These are phyloP conservation scores for Papiliotrema fonsecae DNA, from an alignment of 1,284 basidiomycete genomes.

Conservation along the genomic window DNA sequence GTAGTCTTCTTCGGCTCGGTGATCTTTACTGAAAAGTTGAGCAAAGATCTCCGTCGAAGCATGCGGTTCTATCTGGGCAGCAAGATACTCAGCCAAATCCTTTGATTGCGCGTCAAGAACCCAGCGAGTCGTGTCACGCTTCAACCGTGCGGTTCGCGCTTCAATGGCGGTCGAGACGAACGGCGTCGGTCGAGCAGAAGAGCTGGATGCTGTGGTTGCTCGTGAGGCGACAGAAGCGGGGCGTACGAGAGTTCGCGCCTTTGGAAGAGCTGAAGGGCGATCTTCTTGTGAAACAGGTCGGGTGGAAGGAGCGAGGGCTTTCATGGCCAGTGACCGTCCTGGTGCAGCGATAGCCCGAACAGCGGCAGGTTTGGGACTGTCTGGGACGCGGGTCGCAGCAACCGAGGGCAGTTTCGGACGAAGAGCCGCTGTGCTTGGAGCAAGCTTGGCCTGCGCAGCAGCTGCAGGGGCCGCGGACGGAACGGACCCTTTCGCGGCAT, in stretches of 20 bases:
- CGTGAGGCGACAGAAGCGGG: constrained; percentile 21
- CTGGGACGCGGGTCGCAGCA: constrained; percentile 10
- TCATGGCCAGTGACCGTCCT: constrained; percentile 41
- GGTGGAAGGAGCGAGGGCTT: constrained; percentile 31
- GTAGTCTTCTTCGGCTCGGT: constrained; percentile 91
- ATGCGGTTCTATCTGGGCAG: constrained; percentile 86
- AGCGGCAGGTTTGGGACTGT: constrained; percentile 18
- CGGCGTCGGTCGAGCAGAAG: constrained; percentile 44
- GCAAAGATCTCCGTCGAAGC: constrained; percentile 70
- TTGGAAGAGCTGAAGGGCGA: constrained; percentile 23
- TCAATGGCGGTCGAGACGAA: constrained; percentile 70
- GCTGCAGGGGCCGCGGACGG: constrained; percentile 50
- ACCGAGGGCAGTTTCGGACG: constrained; percentile 13
- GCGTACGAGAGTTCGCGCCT: constrained; percentile 20
- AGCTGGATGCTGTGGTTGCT: constrained; percentile 35
- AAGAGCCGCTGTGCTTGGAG: constrained; percentile 2
- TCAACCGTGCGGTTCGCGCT: constrained; percentile 65
- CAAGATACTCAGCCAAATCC: constrained; percentile 79
- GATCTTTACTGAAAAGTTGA: constrained; percentile 89
- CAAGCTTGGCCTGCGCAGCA: constrained; percentile 45
- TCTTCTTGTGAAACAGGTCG: constrained; percentile 33
- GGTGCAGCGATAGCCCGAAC: constrained; percentile 21
- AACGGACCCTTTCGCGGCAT: constrained; percentile 52
- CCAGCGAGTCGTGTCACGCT: constrained; percentile 77
- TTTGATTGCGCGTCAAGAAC: constrained; percentile 65